phyloP scores from a whole-genome alignment of 176 grass and related monocot species.

The Puya raimondii region DNA sequence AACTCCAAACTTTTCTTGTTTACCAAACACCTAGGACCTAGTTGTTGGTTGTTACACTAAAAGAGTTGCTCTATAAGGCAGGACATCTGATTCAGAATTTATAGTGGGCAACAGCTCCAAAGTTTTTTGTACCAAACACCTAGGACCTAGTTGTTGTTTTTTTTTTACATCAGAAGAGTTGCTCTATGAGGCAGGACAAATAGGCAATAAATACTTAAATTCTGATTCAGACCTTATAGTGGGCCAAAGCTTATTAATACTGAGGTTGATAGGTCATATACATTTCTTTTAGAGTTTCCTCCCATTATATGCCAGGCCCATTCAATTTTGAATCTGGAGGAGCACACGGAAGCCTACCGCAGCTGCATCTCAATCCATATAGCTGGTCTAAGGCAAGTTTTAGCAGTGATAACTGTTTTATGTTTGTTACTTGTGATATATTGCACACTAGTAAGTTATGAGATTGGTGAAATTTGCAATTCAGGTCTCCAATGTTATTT shows the following conservation, averaged over 20 bases:
- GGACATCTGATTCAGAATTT: too few species aligned
- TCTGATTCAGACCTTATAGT: not conserved
- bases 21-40: too few species aligned
- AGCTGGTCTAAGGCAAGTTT: conserved; percentile 80
- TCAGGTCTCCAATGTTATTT: conserved; percentile 86
- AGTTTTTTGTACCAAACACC: too few species aligned
- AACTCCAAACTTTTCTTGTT: too few species aligned
- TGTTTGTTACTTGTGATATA: not conserved
- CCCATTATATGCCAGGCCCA: conserved; percentile 31
- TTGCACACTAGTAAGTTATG: not conserved
- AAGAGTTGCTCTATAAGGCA: too few species aligned
- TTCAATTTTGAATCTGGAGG: conserved; percentile 57
- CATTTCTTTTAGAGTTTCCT: not conserved
- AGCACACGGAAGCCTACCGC: conserved; percentile 28
- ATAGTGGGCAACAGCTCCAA: too few species aligned
- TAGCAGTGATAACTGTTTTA: not conserved
- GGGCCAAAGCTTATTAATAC: not conserved
- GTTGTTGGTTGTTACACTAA: too few species aligned
- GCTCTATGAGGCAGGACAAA: too few species aligned
- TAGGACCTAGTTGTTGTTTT: too few species aligned
- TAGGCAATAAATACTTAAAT: too few species aligned
- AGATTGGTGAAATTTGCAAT: not conserved
- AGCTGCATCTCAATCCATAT: conserved; percentile 71
- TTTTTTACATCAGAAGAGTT: too few species aligned
- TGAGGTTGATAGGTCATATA: not conserved